Conservation (phyloP, 345 rosid species). For the Bruguiera parviflora region DNA sequence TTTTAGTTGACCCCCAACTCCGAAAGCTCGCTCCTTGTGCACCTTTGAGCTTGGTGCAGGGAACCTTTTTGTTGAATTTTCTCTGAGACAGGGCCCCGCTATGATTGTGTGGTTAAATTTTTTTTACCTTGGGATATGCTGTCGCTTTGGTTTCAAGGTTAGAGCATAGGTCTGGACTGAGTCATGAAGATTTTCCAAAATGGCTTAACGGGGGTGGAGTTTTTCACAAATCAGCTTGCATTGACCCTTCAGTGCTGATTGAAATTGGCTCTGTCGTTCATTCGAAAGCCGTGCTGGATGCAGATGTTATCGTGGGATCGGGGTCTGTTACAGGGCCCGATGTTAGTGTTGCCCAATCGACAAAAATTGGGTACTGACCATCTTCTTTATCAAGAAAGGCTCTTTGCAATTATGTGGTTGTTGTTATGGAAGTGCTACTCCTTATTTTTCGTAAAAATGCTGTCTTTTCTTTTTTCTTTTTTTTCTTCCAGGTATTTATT, state of each 20-base stretch:
- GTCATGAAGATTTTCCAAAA: conserved; percentile 31
- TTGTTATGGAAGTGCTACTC: not conserved
- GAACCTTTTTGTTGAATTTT: not conserved
- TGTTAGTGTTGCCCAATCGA: conserved; percentile 49
- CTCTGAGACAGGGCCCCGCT: not conserved
- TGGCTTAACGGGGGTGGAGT: conserved; percentile 70
- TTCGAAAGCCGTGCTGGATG: conserved; percentile 47
- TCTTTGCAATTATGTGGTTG: not conserved
- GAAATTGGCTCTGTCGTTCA: conserved; percentile 66
- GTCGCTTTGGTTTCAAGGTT: conserved; percentile 18
- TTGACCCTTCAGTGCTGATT: conserved; percentile 51
- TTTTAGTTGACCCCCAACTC: no score
- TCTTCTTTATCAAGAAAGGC: not conserved
- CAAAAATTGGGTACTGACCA: conserved; percentile 52
- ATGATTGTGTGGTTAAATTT: conserved; percentile 6
- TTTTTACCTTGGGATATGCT: not conserved
- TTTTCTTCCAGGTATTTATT: conserved; percentile 47
- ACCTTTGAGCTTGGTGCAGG: not conserved
- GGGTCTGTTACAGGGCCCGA: conserved; percentile 66
- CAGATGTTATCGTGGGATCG: conserved; percentile 57
- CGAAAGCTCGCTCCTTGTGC: no score
- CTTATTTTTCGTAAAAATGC: not conserved
- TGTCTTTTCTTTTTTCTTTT: not conserved
- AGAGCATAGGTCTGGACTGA: conserved; percentile 29
- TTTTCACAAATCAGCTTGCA: conserved; percentile 52